Conservation (phyloP, 305 asterid genomes). For the Ajuga reptans region DNA sequence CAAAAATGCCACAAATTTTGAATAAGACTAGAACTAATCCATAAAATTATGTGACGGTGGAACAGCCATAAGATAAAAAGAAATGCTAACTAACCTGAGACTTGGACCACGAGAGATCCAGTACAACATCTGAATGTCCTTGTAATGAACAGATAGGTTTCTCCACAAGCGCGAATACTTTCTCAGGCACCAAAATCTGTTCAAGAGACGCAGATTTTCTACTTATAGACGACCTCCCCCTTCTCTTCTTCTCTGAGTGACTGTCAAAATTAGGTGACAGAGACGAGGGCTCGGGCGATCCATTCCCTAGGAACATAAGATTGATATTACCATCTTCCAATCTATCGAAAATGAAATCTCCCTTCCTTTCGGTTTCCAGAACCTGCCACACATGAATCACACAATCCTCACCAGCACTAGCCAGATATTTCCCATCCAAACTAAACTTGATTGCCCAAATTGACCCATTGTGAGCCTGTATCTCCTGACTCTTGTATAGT, state of each 20-base stretch:
- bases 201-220: constrained; percentile 83
- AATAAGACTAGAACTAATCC: not conserved
- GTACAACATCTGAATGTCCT: constrained; percentile 81
- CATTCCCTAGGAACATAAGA: constrained; percentile 60
- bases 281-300: constrained; percentile 75
- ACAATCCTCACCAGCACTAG: constrained; percentile 99
- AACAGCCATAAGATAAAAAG: not conserved
- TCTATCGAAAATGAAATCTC: constrained; percentile 67
- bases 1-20: not conserved
- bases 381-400: constrained; percentile 95
- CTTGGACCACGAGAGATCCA: constrained; percentile 99
- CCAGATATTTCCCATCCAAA: constrained; percentile 94
- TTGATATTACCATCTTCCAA: constrained; percentile 78
- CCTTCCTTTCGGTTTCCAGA: constrained; percentile 75
- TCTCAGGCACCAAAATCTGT: constrained; percentile 77
- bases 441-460: constrained; percentile 95
- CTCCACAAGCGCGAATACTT: constrained; percentile 69
- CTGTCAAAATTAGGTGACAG: constrained; percentile 73
- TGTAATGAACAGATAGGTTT: constrained; percentile 75
- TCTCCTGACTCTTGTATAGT: constrained; percentile 85
- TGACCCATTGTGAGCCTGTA: constrained; percentile 86
- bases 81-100: constrained; percentile 63
- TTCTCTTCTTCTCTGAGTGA: constrained; percentile 65
- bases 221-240: constrained; percentile 76
- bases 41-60: not conserved